Base-by-base conservation (phyloP, 306 rosid genomes). In the Cucumis sativus region DNA sequence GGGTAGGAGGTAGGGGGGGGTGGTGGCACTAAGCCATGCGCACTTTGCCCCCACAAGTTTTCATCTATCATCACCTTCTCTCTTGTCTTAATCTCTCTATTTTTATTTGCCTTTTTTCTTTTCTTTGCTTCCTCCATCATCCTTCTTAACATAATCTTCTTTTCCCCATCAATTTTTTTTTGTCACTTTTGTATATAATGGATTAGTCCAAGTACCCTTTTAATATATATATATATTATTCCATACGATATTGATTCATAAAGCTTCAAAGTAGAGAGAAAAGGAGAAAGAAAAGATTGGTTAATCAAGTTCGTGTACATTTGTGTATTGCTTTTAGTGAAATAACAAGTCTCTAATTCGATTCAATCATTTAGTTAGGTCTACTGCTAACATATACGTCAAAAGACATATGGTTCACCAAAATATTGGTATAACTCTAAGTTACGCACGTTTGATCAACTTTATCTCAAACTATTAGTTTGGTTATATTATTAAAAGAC, bases 11-110 rank as follows among this genome's bases (percentile, higher is more conserved):
- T 63, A 41, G 59, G 57, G 80, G 80, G 79, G 80, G 80, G 79
- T 77, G 86, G 91, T 82, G 74, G 91, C 91, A 87, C 86, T 83
- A 78, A 77, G 52, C 88, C 90, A 89, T 40, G 83, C 83, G 84
- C 78, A 84, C 84, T 87, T 43, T 66, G 87, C 77, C 77, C 87
- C 87, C 88, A 82, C 88, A 10, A 6, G 62, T 65, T 82, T 84
- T 85, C 84, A 86, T 82, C 88, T 80, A 25, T 51, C 56, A 87
- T 82, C 80, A 67, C 83, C 84, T 88, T 79, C 86, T 82, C 58
- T 58, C 88, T 45, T 66, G 45, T 66, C 45, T 66, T 37, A 37
- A 37, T 79, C 86, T 84, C 28, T 58, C 88, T 9, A 37, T 65
- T 65, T 65, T 17, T 52, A 1, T 65, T 65, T 65, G 49, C 6